Evolutionary conservation across 805 yeast species (phyloP).

Genomic region (Wickerhamomyces rabaulensis): DNA sequence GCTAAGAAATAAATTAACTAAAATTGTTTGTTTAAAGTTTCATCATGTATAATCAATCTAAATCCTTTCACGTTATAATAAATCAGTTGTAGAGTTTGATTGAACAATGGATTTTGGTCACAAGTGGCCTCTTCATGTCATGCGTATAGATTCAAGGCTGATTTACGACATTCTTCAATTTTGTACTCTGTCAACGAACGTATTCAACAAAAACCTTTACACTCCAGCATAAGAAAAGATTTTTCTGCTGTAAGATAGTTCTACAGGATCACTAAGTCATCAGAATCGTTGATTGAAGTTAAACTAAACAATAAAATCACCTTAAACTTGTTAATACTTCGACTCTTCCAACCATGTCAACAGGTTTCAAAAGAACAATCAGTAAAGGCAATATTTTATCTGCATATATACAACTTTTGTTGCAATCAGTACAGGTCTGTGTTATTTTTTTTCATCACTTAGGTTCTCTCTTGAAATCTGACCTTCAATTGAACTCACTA

Average conservation of each 20-base stretch:
- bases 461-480: background rate
- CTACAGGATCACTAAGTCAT: background rate
- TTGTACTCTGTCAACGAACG: too few species aligned
- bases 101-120: too few species aligned
- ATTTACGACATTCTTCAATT: too few species aligned
- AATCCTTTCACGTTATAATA: constrained; percentile 21
- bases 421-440: constrained; percentile 56
- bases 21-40: constrained; percentile 11
- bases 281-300: background rate
- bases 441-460: constrained; percentile 41
- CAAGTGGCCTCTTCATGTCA: too few species aligned
- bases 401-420: constrained; percentile 22
- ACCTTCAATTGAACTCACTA: background rate
- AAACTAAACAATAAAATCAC: background rate
- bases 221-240: too few species aligned
- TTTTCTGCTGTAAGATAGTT: too few species aligned
- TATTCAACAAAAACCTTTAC: too few species aligned
- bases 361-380: constrained; percentile 3
- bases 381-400: constrained; percentile 32
- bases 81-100: constrained; percentile 1
- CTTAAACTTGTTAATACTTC: background rate
- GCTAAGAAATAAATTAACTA: constrained; percentile 80
- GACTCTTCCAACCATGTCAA: background rate
- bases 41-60: constrained; percentile 23
- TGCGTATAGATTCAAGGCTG: too few species aligned